A percentile compares a stretch with the other conserved stretches of the same genome.
Evolutionary conservation across 1,284 basidiomycete species (phyloP).

Genomic region (Leccinum variabile): DNA sequence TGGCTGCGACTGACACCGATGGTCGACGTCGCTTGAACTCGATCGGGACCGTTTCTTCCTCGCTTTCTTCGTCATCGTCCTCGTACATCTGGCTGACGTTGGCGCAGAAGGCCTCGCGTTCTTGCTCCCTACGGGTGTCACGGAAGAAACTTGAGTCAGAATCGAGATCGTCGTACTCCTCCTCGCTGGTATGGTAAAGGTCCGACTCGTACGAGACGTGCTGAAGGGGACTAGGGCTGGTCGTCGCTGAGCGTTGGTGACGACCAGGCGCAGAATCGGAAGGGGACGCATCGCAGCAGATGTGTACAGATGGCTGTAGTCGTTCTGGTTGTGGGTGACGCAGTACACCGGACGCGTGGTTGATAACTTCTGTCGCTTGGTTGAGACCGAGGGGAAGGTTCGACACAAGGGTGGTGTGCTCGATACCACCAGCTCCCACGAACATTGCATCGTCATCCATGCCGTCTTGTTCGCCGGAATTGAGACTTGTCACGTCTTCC

Average conservation of each 20-base stretch:
- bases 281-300: conserved; percentile 27
- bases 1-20: conserved; percentile 33
- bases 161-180: conserved; percentile 35
- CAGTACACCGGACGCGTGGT: conserved; percentile 25
- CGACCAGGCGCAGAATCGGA: conserved; percentile 30
- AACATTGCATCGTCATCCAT: conserved; percentile 47
- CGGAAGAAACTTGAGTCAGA: conserved; percentile 39
- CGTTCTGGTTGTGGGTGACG: conserved; percentile 34
- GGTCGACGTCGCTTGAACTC: conserved; percentile 41
- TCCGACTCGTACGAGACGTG: conserved; percentile 38
- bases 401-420: conserved; percentile 42
- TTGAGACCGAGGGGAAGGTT: conserved; percentile 38
- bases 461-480: conserved; percentile 49
- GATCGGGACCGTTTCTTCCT: conserved; percentile 35
- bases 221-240: conserved; percentile 46
- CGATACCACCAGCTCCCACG: conserved; percentile 54
- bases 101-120: conserved; percentile 27
- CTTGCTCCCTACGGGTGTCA: conserved; percentile 26
- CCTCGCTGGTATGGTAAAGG: conserved; percentile 28
- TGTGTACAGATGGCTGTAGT: conserved; percentile 25
- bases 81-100: conserved; percentile 36
- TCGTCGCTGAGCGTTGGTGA: conserved; percentile 35
- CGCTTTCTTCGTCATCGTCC: conserved; percentile 38
- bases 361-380: conserved; percentile 30
- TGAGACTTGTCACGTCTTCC: conserved; percentile 53